These are phyloP conservation scores for Sclerotinia glacialis DNA, from an alignment of 2,329 filamentous ascomycete species.

Conservation along the genomic window DNA sequence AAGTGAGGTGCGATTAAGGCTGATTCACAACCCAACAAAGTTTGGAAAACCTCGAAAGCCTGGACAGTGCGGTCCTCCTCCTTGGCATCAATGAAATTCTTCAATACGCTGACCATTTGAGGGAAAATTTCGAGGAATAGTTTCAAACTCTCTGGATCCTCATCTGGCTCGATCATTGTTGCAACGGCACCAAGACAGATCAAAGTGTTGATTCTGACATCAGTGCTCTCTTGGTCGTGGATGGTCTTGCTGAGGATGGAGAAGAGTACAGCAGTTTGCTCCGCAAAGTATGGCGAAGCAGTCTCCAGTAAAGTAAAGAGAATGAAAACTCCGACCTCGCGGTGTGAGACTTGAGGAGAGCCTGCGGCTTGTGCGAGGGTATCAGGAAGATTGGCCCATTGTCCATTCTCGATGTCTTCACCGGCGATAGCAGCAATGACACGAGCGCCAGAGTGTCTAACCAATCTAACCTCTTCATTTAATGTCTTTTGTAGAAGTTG, in stretches of 20 bases:
- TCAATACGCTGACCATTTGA: constrained; percentile 83
- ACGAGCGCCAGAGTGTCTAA: constrained; percentile 82
- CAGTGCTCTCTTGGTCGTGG: constrained; percentile 82
- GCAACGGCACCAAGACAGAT: constrained; percentile 84
- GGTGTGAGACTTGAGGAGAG: constrained; percentile 70
- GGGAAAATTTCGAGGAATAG: constrained; percentile 80
- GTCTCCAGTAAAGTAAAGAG: constrained; percentile 89
- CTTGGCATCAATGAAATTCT: constrained; percentile 72
- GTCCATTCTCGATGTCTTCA: constrained; percentile 79
- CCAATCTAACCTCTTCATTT: constrained; percentile 71
- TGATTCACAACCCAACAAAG: constrained; percentile 84
- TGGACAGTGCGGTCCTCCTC: constrained; percentile 88
- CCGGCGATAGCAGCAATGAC: constrained; percentile 84
- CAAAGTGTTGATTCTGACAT: constrained; percentile 93
- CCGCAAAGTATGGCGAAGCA: constrained; percentile 78
- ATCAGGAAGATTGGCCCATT: constrained; percentile 79
- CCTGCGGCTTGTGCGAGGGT: constrained; percentile 76
- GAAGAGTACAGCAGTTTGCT: constrained; percentile 77
- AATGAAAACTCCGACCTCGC: constrained; percentile 90
- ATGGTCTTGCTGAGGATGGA: constrained; percentile 83
- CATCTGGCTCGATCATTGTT: constrained; percentile 82
- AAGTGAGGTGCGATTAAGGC: constrained; percentile 81
- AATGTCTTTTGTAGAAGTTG: constrained; percentile 82
- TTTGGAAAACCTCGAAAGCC: constrained; percentile 96
- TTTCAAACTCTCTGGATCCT: constrained; percentile 70